Percentiles rank a stretch among this genome's conserved stretches.
phyloP scores from a whole-genome alignment of 2,329 filamentous ascomycete genomes.

The Plenodomus lindquistii region DNA sequence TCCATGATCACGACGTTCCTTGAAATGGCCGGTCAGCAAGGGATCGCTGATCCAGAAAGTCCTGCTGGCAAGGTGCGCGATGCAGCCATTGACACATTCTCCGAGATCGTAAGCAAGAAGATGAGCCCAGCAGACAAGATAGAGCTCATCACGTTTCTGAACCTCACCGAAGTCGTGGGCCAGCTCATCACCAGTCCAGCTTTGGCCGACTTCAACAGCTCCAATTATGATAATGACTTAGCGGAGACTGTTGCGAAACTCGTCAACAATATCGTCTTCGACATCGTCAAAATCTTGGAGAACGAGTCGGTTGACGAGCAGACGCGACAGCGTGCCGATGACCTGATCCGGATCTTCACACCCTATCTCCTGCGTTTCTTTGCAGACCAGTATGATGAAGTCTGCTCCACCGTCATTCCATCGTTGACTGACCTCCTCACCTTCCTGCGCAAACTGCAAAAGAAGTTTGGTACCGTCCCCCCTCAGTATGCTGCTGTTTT shows the following conservation, averaged over 20 bases:
- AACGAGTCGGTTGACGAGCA: constrained; percentile 65
- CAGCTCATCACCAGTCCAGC: constrained; percentile 85
- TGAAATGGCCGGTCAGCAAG: constrained; percentile 78
- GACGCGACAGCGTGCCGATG: constrained; percentile 74
- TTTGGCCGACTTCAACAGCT: constrained; percentile 75
- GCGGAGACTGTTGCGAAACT: constrained; percentile 94
- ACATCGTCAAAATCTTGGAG: constrained; percentile 86
- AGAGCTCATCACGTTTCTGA: constrained; percentile 88
- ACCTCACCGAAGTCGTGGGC: constrained; percentile 80
- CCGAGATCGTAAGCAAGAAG: constrained; percentile 96
- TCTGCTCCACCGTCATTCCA: constrained; percentile 93
- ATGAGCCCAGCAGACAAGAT: constrained; percentile 95
- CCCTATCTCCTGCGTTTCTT: constrained; percentile 92
- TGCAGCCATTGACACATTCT: constrained; percentile 91
- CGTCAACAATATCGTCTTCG: constrained; percentile 85
- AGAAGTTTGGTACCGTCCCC: constrained; percentile 65
- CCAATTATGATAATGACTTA: constrained; percentile 91
- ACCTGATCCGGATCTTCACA: constrained; percentile 79
- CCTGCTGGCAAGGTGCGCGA: constrained; percentile 76
- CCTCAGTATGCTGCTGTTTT: constrained; percentile 80
- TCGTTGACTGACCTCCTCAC: constrained; percentile 90
- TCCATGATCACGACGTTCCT: constrained; percentile 82
- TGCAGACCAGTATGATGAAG: constrained; percentile 96
- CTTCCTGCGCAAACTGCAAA: constrained; percentile 80
- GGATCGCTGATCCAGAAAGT: constrained; percentile 61